Conservation (phyloP, 148 eudicot species). For the Rhododendron vialii region DNA sequence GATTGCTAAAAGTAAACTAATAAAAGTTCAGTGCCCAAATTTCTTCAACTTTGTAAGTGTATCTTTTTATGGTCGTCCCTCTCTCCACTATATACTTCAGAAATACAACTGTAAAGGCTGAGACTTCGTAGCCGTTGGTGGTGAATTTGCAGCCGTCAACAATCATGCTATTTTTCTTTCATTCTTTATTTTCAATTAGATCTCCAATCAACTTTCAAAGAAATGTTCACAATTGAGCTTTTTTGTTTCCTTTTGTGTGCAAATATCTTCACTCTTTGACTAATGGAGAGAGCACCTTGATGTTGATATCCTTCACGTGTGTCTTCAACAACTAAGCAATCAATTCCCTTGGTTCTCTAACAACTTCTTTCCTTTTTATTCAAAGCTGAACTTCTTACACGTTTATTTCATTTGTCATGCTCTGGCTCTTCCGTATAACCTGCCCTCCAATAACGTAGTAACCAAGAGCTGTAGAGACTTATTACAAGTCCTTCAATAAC, state of each 20-base stretch:
- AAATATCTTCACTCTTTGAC: background rate
- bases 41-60: background rate
- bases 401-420: background rate
- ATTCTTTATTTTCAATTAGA: background rate
- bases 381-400: background rate
- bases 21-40: background rate
- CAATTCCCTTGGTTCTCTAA: background rate
- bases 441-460: background rate
- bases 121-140: background rate
- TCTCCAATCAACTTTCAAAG: background rate
- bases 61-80: background rate
- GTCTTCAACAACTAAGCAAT: background rate
- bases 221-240: background rate
- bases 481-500: background rate
- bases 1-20: background rate
- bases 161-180: background rate
- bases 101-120: background rate
- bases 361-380: background rate
- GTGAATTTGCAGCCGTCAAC: background rate
- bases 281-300: background rate
- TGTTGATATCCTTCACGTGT: background rate
- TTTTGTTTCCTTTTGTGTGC: background rate
- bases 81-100: background rate
- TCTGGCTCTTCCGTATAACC: background rate
- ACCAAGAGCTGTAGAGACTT: background rate